Base-by-base conservation (phyloP, 495 filamentous ascomycete genomes). In the Viridothelium virens region DNA sequence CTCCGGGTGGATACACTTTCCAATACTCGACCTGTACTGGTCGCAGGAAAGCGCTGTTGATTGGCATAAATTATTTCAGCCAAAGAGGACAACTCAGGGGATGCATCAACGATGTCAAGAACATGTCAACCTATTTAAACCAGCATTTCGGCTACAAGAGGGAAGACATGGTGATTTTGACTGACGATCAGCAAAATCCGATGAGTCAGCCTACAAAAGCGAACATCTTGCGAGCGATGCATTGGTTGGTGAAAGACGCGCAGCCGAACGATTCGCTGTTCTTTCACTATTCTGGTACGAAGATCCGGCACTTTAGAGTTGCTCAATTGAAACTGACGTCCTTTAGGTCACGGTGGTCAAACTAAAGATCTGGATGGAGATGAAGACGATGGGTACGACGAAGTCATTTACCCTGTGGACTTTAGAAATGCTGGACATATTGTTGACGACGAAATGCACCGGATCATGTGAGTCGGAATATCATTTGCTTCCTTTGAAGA, bases 21-120 rank as follows among this genome's bases (percentile, higher is more conserved):
- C 89, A 91, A 74, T 97, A 96, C 76, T 96, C 92, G 63, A 86
- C 89, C 64, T 98, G 94, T 73, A 93, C 90, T 2, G 94, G 94
- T 31, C 86, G 88, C 71, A 81, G 91, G 72, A 98, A 96, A 83
- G 94, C 94, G 33, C 80, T 98, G 39, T 77, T 98, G 67, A 96
- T 98, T 67, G 94, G 94, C 47, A 96, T 97, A 81, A 98, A 98
- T 79, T 98, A 98, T 77, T 97, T 97, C 70, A 85, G 88, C 56
- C 94, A 97, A 75, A 85, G 89, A 64, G 93, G 92, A 64, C 91
- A 97, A 80, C 80, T 98, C 53, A 79, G 92, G 61, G 94, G 94
- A 63, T 98, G 94, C 75, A 97, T 97, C 80, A 97, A 97, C 75
- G 94, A 98, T 75, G 95, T 96, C 48, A 90, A 92, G 79, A 97